Conservation (phyloP, 257 asterid genomes). For the Catharanthus roseus region DNA sequence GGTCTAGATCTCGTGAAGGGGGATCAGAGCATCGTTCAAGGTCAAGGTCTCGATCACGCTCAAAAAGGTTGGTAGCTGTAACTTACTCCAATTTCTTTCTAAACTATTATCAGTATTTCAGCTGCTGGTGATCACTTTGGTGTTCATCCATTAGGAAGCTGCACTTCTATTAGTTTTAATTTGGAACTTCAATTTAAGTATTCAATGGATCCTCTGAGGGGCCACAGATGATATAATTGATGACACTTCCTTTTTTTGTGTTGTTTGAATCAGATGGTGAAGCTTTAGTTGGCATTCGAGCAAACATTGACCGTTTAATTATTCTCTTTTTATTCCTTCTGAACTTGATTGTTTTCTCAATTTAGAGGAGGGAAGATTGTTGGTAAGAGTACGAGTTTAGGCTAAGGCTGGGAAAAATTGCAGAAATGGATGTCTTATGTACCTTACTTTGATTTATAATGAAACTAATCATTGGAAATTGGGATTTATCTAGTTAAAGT, state of each 20-base stretch:
- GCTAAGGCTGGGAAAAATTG: background rate
- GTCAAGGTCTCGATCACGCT: conserved; percentile 64
- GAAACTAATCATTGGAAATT: background rate
- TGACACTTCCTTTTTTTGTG: background rate
- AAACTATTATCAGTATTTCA: background rate
- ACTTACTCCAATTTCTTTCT: background rate
- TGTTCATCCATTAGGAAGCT: background rate
- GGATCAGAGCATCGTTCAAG: conserved; percentile 65
- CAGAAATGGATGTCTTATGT: background rate
- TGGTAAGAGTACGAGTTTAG: background rate
- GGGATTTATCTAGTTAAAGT: background rate
- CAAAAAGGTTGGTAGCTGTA: conserved; percentile 51
- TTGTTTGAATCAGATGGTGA: background rate
- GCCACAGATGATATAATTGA: background rate
- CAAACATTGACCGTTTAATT: too few relatives aligned
- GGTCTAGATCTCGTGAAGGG: conserved; percentile 67
- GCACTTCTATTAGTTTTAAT: background rate
- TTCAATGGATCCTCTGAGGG: background rate
- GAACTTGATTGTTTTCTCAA: background rate
- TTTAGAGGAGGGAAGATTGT: background rate
- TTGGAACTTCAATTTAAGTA: background rate
- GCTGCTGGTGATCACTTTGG: background rate
- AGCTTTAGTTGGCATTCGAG: conserved; percentile 4
- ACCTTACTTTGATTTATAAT: background rate
- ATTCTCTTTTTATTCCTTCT: background rate